Evolutionary conservation across 306 rosid species (phyloP).

Genomic region (Citrullus colocynthis): DNA sequence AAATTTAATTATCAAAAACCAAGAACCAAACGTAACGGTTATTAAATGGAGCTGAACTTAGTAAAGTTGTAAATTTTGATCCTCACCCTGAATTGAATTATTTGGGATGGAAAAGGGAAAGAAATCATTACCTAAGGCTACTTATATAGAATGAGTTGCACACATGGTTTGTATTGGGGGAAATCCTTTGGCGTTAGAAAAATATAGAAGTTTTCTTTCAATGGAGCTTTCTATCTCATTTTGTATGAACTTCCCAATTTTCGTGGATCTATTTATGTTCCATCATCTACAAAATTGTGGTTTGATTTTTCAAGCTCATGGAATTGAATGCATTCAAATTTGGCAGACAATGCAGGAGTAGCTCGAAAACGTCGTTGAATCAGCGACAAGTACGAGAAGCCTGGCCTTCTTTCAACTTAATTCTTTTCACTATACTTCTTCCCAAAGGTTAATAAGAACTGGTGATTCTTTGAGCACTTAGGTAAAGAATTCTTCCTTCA

Average conservation of each 20-base stretch:
- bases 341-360: slow-evolving; percentile 1
- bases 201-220: too few species aligned
- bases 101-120: not conserved
- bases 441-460: slow-evolving; percentile 11
- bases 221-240: too few species aligned
- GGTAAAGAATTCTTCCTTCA: slow-evolving; percentile 2
- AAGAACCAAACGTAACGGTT: too few species aligned
- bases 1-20: too few species aligned
- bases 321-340: not conserved
- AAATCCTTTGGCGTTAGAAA: too few species aligned
- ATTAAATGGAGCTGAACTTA: not conserved
- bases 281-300: too few species aligned
- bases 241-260: too few species aligned
- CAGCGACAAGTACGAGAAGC: not conserved
- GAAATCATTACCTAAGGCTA: not conserved
- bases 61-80: not conserved
- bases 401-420: slow-evolving; percentile 3
- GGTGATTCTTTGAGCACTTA: slow-evolving; percentile 1
- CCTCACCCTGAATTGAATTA: too few species aligned
- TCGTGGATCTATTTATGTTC: too few species aligned
- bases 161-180: too few species aligned
- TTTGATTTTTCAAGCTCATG: not conserved
- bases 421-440: not conserved
- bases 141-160: not conserved
- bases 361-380: not conserved